A percentile compares a stretch with the other conserved stretches of the same genome.
Evolutionary conservation across 2,329 filamentous ascomycete species (phyloP).

Genomic region (Penicillium sp.): DNA sequence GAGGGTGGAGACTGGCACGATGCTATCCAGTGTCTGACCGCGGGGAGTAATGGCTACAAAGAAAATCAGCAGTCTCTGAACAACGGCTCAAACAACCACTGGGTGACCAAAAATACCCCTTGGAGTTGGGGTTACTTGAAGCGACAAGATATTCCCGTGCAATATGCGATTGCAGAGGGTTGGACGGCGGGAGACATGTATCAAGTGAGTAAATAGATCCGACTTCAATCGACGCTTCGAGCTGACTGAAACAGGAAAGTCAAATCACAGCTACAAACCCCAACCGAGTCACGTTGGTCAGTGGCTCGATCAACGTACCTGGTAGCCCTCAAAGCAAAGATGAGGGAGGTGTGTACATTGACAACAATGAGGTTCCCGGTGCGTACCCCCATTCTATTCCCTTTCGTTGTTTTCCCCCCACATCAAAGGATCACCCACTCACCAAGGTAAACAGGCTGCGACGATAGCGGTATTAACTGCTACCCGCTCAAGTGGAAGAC

Average conservation of each 20-base stretch:
- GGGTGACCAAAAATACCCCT: conserved; percentile 57
- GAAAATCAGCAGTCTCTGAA: conserved; percentile 57
- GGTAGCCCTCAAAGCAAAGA: conserved; percentile 46
- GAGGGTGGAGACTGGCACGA: conserved; percentile 52
- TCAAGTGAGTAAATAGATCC: conserved; percentile 32
- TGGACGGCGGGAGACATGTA: conserved; percentile 61
- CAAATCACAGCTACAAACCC: conserved; percentile 56
- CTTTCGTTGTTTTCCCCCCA: background rate
- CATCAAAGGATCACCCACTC: background rate
- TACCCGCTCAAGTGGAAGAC: conserved; percentile 59
- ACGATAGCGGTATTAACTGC: conserved; percentile 49
- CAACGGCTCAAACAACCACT: conserved; percentile 54
- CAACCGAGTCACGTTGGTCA: conserved; percentile 55
- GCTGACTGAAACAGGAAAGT: conserved; percentile 40
- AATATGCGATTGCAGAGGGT: conserved; percentile 57
- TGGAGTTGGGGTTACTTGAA: conserved; percentile 56
- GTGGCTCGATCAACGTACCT: conserved; percentile 55
- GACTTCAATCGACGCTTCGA: background rate
- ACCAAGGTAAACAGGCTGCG: conserved; percentile 39
- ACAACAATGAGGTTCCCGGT: conserved; percentile 55
- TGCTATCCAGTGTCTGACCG: conserved; percentile 57
- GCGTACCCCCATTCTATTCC: background rate
- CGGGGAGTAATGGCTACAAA: conserved; percentile 55
- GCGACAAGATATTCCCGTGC: conserved; percentile 55
- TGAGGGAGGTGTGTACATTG: conserved; percentile 52